These are phyloP conservation scores for Anthracocystis panici-leucophaei DNA, from an alignment of 1,284 basidiomycete genomes.

Conservation along the genomic window DNA sequence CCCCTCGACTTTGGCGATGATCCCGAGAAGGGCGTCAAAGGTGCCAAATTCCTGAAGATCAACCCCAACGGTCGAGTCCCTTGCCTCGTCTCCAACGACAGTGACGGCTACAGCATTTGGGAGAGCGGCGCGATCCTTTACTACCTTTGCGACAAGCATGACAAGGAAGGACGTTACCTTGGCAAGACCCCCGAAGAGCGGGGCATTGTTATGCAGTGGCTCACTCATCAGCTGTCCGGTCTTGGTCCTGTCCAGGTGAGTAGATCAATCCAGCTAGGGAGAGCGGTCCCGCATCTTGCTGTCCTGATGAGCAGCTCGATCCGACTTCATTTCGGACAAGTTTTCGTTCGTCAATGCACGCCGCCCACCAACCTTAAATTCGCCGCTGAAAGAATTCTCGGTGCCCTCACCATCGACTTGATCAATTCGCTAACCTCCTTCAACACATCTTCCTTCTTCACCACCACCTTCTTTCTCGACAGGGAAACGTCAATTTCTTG, in stretches of 20 bases:
- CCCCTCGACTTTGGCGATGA: conserved; percentile 59
- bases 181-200: conserved; percentile 54
- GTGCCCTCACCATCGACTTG: background rate
- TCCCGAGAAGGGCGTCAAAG: conserved; percentile 61
- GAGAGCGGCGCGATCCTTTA: conserved; percentile 59
- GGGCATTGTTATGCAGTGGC: conserved; percentile 54
- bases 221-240: conserved; percentile 56
- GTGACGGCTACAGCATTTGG: conserved; percentile 57
- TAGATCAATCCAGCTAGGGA: background rate
- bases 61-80: conserved; percentile 64
- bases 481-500: conserved; percentile 47
- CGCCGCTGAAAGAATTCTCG: background rate
- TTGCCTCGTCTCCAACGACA: conserved; percentile 60
- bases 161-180: conserved; percentile 42
- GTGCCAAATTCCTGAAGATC: conserved; percentile 55
- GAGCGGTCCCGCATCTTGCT: no score
- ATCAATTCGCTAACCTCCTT: background rate
- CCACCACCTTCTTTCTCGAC: background rate
- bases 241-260: conserved; percentile 51
- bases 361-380: background rate
- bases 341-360: background rate
- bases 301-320: no score
- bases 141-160: conserved; percentile 62
- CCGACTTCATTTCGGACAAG: background rate
- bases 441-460: background rate